A percentile compares a stretch with the other conserved stretches of the same genome.
phyloP scores from a whole-genome alignment of 169 alveolate genomes.

The Amoebophrya sp. region DNA sequence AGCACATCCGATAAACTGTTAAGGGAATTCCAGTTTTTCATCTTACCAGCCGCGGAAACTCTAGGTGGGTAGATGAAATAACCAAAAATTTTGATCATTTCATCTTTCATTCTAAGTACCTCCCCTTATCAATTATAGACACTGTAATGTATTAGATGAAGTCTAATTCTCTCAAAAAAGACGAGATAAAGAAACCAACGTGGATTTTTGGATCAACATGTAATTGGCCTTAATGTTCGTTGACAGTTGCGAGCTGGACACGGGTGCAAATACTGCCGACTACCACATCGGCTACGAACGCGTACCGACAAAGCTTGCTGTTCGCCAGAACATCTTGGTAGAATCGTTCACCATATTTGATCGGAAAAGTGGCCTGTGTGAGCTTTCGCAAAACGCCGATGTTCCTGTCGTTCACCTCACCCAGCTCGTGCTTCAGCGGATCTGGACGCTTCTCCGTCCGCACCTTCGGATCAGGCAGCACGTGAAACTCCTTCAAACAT shows the following conservation, averaged over 20 bases:
- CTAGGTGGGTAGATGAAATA: no score
- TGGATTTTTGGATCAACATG: neutral
- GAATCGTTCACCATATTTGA: neutral
- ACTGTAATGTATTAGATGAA: neutral
- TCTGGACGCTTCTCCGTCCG: no score
- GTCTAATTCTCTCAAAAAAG: neutral
- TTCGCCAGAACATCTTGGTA: neutral
- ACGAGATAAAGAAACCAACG: neutral
- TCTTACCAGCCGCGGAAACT: no score
- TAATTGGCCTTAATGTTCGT: neutral
- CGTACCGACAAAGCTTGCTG: neutral
- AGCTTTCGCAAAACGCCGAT: neutral
- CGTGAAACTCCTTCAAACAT: no score
- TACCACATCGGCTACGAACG: neutral
- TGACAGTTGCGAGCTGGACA: neutral
- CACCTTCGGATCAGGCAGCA: no score
- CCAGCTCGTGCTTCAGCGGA: slow-evolving; percentile 15
- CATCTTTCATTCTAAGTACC: no score
- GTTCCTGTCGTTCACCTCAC: neutral
- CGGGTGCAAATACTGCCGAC: neutral
- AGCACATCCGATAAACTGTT: no score
- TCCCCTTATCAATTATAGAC: no score
- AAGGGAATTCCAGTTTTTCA: no score
- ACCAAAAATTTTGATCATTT: no score
- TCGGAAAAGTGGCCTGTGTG: neutral